Conservation (phyloP, 2,329 filamentous ascomycete genomes). For the Alternaria alternata region DNA sequence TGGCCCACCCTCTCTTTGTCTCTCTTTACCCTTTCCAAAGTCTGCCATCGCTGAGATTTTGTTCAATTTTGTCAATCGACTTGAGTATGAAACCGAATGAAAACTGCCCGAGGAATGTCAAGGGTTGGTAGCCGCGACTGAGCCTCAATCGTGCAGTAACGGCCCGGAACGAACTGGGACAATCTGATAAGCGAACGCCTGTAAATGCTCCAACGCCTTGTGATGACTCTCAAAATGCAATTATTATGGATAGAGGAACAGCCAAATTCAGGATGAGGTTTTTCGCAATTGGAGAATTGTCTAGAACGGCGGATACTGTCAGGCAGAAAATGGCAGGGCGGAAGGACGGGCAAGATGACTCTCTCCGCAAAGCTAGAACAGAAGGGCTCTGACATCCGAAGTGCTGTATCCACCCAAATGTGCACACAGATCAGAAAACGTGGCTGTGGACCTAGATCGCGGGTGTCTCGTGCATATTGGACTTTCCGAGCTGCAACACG, state of each 20-base stretch:
- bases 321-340: not conserved
- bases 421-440: constrained; percentile 1
- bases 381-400: constrained; percentile 5
- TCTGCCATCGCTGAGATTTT: not conserved
- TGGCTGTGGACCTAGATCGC: constrained; percentile 11
- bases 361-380: constrained; percentile 2
- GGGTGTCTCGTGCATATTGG: constrained; percentile 1
- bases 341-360: not conserved
- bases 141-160: constrained; percentile 8
- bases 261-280: not conserved
- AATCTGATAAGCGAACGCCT: constrained; percentile 9
- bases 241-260: not conserved
- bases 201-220: not conserved
- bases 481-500: not conserved
- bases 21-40: constrained; percentile 11
- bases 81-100: too few species aligned
- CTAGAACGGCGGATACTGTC: not conserved
- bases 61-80: not conserved
- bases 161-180: constrained; percentile 2
- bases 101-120: not conserved
- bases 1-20: not conserved
- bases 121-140: constrained; percentile 8
- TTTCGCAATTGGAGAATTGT: not conserved
- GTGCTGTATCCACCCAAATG: not conserved
- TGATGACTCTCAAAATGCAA: not conserved